Conservation (phyloP, 176 grass and related monocot species). For the Thinopyrum elongatum region DNA sequence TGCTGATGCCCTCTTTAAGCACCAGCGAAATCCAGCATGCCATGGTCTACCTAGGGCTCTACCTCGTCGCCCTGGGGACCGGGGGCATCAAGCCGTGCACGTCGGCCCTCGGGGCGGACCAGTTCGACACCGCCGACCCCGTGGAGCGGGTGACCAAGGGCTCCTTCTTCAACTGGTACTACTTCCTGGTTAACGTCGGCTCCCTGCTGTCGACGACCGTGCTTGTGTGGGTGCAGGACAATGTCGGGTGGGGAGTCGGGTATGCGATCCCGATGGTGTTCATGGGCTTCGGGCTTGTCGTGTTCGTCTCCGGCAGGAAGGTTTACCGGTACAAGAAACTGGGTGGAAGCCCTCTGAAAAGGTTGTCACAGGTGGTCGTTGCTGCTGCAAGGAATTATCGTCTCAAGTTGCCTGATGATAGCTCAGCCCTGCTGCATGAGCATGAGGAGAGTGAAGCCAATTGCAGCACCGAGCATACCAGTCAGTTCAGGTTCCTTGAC, state of each 20-base stretch:
- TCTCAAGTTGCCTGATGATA: neutral
- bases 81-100: neutral
- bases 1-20: neutral
- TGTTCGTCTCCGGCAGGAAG: neutral
- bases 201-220: neutral
- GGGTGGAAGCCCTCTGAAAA: neutral
- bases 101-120: neutral
- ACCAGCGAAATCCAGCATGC: neutral
- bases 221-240: conserved; percentile 4
- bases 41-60: neutral
- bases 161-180: conserved; percentile 20
- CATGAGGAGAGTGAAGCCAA: too few relatives aligned
- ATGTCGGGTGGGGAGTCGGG: neutral
- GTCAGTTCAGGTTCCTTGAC: too few relatives aligned
- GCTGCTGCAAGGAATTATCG: neutral
- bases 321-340: neutral
- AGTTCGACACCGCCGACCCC: neutral
- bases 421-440: neutral
- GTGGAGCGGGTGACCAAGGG: neutral
- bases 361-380: neutral
- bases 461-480: too few relatives aligned
- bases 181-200: neutral
- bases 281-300: neutral
- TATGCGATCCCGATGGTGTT: neutral
- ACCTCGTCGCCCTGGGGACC: neutral